Percentiles rank a stretch among this genome's conserved stretches.
Evolutionary conservation across 495 filamentous ascomycete genomes (phyloP).

Genomic region (Cudoniella acicularis): DNA sequence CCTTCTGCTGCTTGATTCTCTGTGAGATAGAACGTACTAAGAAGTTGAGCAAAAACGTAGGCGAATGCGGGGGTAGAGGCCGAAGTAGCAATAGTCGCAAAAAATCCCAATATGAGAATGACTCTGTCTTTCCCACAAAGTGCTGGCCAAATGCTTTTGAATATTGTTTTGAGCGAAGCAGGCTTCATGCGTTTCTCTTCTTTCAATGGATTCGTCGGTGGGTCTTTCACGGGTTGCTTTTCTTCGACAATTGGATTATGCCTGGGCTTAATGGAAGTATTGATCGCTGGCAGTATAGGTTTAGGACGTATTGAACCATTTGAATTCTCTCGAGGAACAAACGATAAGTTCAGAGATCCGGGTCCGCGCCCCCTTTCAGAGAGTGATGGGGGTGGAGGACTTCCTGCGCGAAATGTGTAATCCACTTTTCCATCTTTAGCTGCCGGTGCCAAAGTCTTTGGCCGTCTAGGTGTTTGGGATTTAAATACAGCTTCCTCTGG

Average conservation of each 20-base stretch:
- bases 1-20: conserved; percentile 42
- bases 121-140: conserved; percentile 48
- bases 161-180: conserved; percentile 53
- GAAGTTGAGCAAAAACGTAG: conserved; percentile 69
- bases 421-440: no score
- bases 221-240: not conserved
- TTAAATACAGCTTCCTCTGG: not conserved
- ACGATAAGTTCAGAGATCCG: no score
- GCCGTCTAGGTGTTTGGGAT: not conserved
- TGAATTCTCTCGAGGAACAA: no score
- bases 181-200: conserved; percentile 11
- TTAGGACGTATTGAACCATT: no score
- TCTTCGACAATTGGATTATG: not conserved
- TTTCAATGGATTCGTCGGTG: not conserved
- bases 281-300: not conserved
- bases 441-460: no score
- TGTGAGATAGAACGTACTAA: conserved; percentile 61
- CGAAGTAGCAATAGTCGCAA: conserved; percentile 60
- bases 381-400: no score
- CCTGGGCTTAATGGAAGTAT: not conserved
- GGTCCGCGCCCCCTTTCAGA: no score
- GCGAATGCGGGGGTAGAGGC: conserved; percentile 74
- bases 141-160: conserved; percentile 69
- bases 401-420: not conserved
- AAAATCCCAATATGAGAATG: conserved; percentile 57